A percentile compares a stretch with the other conserved stretches of the same genome.
Conservation (phyloP, 805 yeast genomes). For the Wickerhamiella occidentalis region DNA sequence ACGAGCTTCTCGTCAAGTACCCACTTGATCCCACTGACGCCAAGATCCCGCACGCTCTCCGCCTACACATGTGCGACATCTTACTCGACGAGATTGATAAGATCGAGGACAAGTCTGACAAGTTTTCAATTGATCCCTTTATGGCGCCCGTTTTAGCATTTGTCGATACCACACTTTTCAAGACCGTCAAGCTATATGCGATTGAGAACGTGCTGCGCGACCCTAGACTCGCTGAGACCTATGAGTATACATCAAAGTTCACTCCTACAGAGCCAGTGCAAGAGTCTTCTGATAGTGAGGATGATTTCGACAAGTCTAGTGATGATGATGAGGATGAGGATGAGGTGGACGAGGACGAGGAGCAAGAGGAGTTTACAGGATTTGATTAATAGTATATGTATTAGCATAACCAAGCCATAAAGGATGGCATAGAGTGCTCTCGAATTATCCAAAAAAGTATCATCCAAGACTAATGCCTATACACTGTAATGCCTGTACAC, state of each 20-base stretch:
- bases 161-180: constrained; percentile 37
- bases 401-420: too few relatives aligned
- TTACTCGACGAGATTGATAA: constrained; percentile 73
- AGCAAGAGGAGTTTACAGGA: constrained; percentile 18
- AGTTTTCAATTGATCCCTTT: constrained; percentile 43
- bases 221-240: constrained; percentile 39
- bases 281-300: constrained; percentile 16
- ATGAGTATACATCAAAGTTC: constrained; percentile 37
- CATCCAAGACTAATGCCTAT: too few relatives aligned
- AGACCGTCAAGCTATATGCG: constrained; percentile 53
- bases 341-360: constrained; percentile 15
- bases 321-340: constrained; percentile 27
- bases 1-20: constrained; percentile 29
- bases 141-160: constrained; percentile 51
- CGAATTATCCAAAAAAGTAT: too few relatives aligned
- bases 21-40: constrained; percentile 39
- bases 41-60: constrained; percentile 58
- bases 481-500: too few relatives aligned
- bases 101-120: constrained; percentile 35
- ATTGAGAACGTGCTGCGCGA: constrained; percentile 57
- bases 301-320: constrained; percentile 17
- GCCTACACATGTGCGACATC: constrained; percentile 77
- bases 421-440: too few relatives aligned
- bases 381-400: constrained; percentile 25
- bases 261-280: constrained; percentile 16